Conservation (phyloP, 306 rosid genomes). For the Quillaja saponaria region DNA sequence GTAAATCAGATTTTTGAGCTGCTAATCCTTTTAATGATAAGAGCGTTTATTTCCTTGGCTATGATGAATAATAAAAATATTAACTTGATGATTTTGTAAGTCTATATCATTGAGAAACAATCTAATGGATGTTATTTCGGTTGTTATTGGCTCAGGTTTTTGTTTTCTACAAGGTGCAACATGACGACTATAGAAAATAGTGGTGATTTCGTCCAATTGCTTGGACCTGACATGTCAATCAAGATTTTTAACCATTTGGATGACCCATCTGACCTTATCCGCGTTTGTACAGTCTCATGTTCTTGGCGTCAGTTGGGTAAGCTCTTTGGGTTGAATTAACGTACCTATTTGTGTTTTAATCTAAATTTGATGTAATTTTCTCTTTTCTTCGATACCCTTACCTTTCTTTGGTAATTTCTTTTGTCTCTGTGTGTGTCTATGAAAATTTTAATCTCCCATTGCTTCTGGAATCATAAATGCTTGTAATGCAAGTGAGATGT, state of each 20-base stretch:
- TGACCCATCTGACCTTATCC: constrained; percentile 63
- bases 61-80: too few species aligned
- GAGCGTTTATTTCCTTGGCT: too few species aligned
- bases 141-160: constrained; percentile 20
- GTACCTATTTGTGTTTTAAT: constrained; percentile 9
- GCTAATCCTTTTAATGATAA: constrained; percentile 15
- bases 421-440: too few species aligned
- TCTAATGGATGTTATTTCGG: neutral
- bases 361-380: constrained; percentile 3
- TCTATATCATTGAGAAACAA: neutral
- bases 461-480: constrained; percentile 13
- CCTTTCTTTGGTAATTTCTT: neutral
- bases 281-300: constrained; percentile 47
- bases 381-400: neutral
- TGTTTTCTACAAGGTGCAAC: constrained; percentile 24
- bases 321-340: constrained; percentile 19
- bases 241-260: constrained; percentile 55
- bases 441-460: neutral
- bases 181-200: constrained; percentile 41
- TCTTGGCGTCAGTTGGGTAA: constrained; percentile 62
- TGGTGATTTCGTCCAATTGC: constrained; percentile 45
- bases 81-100: too few species aligned
- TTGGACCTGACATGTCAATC: constrained; percentile 51
- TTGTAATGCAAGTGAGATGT: constrained; percentile 13
- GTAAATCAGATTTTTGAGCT: constrained; percentile 12